Base-by-base conservation (phyloP, 78 protist genomes). In the Chrysochromulina tobinii region DNA sequence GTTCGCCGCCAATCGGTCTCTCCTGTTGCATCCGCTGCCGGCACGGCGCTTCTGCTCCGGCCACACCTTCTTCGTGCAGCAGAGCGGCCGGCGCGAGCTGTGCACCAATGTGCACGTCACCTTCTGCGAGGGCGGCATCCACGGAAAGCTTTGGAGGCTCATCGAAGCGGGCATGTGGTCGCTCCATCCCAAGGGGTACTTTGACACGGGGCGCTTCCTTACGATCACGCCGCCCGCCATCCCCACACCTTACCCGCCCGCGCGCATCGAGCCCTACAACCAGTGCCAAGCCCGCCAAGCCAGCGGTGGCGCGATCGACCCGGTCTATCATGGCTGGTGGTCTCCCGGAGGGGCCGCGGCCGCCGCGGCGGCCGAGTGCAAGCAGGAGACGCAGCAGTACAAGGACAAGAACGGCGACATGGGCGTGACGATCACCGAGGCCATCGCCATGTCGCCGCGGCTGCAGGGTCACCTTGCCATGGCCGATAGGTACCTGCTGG, bases 1-100 rank as follows among this genome's bases (percentile, higher is more conserved):
- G 23, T 57, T 75, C 55, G 83, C 83, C n/a, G 83, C 83, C 23
- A 75, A 75, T 7, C 23, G 21, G 57, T 50, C 83, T 11, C 54
- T 75, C 18, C 21, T 14, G 83, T 57, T 75, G 27, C 38, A 50
- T 54, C 83, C 83, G 51, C 83, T 75, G 25, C 83, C 83, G 25
- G 83, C 83, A 1, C 58, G 58, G 14, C 1, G 7, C 21, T 75
- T 75, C 57, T 75, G 83, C 23, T 54, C 58, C 57, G 83, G 83
- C 51, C 83, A 75, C 83, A 75, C 83, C 17, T 75, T 75, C 83
- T 75, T 75, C 83, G 83, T 75, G 51, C 83, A 75, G 57, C 83
- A 75, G 25, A 75, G 83, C 83, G 54, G 58, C 25, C 25, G 14
- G 58, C 20, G 58, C 25, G 25, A 18, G 20, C 27, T 0, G 23